phyloP scores from a whole-genome alignment of 192 early-diverging fungal genomes.

The Lunasporangiospora selenospora region DNA sequence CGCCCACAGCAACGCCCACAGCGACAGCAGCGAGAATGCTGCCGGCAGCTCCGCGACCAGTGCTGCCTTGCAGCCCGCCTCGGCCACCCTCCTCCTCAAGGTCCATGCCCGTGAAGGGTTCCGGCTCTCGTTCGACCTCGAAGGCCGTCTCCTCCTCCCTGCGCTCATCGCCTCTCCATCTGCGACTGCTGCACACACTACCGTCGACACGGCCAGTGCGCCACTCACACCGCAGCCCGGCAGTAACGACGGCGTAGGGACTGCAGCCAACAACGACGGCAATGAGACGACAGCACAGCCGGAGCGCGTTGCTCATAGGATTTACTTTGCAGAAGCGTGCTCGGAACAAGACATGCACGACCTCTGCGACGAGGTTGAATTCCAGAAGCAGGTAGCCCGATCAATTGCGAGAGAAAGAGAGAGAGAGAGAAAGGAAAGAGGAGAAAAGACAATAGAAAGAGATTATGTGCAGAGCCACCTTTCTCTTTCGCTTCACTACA shows the following conservation, averaged over 20 bases:
- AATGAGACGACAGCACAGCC: not conserved
- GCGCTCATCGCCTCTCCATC: no score
- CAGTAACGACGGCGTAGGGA: no score
- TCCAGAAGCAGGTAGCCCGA: conserved; percentile 23
- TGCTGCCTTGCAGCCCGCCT: conserved; percentile 9
- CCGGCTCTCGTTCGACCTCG: conserved; percentile 26
- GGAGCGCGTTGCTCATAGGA: not conserved
- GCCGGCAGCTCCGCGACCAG: not conserved
- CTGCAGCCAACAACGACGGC: not conserved
- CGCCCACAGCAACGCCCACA: not conserved
- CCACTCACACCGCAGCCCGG: no score
- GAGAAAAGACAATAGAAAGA: no score
- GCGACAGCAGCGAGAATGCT: not conserved
- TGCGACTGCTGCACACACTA: no score
- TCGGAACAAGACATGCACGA: conserved; percentile 23
- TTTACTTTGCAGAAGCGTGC: conserved; percentile 22
- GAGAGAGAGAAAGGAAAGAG: no score
- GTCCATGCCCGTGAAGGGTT: conserved; percentile 31
- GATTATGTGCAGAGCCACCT: no score
- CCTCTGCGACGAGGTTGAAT: conserved; percentile 5
- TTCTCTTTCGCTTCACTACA: no score
- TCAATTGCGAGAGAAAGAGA: no score
- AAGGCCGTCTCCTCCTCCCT: conserved; percentile 11
- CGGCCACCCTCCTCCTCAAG: no score
- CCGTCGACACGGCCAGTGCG: no score